Evolutionary conservation across 2,329 filamentous ascomycete species (phyloP).

Genomic region (Cladosporium sp.): DNA sequence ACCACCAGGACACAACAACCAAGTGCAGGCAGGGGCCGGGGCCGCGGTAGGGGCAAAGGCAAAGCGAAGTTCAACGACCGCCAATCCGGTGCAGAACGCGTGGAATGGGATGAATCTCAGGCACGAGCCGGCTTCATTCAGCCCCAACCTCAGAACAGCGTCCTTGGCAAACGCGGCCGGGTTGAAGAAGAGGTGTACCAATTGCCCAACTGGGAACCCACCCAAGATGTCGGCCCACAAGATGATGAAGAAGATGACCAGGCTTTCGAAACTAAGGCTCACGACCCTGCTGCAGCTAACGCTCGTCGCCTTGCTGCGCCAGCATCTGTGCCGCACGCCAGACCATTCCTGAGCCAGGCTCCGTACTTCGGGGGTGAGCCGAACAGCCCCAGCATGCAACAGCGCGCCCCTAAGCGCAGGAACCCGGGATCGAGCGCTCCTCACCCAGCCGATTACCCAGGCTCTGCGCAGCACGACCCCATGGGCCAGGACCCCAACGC

Average conservation of each 20-base stretch:
- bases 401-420: constrained; percentile 31
- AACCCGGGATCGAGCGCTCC: constrained; percentile 38
- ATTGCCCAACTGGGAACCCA: constrained; percentile 30
- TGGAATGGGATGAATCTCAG: constrained; percentile 43
- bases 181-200: constrained; percentile 19
- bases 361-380: constrained; percentile 14
- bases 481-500: constrained; percentile 17
- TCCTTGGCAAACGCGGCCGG: constrained; percentile 35
- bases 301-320: constrained; percentile 41
- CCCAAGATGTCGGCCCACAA: constrained; percentile 36
- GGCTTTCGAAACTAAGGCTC: constrained; percentile 47
- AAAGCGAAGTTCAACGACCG: constrained; percentile 42
- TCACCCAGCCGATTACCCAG: constrained; percentile 18
- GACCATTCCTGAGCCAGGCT: constrained; percentile 19
- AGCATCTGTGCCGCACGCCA: constrained; percentile 22
- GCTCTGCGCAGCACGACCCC: constrained; percentile 23
- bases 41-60: not conserved
- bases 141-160: constrained; percentile 26
- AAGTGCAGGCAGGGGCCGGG: constrained; percentile 22
- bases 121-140: not conserved
- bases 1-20: not conserved
- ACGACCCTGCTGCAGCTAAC: constrained; percentile 35
- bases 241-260: constrained; percentile 29
- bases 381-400: constrained; percentile 14
- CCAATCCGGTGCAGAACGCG: constrained; percentile 42